Base-by-base conservation (phyloP, 208 protist species). In the Leishmania tarentolae region DNA sequence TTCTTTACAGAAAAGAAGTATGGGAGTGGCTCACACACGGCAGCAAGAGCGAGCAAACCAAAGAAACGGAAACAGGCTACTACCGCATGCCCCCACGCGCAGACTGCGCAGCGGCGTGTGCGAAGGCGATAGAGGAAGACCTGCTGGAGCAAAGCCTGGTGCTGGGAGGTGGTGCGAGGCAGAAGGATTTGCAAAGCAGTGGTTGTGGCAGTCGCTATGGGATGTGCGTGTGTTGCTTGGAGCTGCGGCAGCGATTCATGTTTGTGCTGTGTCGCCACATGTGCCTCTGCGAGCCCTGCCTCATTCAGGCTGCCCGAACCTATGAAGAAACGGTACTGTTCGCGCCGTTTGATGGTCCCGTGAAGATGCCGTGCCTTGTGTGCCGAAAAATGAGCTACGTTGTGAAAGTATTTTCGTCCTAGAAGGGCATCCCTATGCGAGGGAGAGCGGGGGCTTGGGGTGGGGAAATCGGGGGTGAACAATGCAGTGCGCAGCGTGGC, bases 251-350 rank as follows among this genome's bases (percentile, higher is more conserved):
- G 53, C 47, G 63, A 37, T 83, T 85, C 17, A 80, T 83, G 57
- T 88, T 88, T 66, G 66, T 78, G 37, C 35, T 35, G 44, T 88
- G 84, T 75, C 31, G 78, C 7, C 84, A 88, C 69, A 71, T 85
- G 8, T 88, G 84, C 46, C 31, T 83, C 44, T 88, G 84, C 65
- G 84, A 88, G 50, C 28, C 72, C 40, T 88, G 84, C 28, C 44
- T 87, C 56, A 65, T 84, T 1, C 40, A 63, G n/a, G 31, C 65
- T 7, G 79, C 47, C 15, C 69, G 73, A 37, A 50, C 66, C 52
- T 44, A 75, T 13, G 76, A 79, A 17, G 46, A 68, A 8, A 37
- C 56, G 56, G 47, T 71, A 46, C 15, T 65, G 50, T 57, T 19
- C 4, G 24, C 57, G 1, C 0, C 42, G 9, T 81, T 78, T 35